Conservation (phyloP, 495 filamentous ascomycete species). For the Neurospora intermedia region DNA sequence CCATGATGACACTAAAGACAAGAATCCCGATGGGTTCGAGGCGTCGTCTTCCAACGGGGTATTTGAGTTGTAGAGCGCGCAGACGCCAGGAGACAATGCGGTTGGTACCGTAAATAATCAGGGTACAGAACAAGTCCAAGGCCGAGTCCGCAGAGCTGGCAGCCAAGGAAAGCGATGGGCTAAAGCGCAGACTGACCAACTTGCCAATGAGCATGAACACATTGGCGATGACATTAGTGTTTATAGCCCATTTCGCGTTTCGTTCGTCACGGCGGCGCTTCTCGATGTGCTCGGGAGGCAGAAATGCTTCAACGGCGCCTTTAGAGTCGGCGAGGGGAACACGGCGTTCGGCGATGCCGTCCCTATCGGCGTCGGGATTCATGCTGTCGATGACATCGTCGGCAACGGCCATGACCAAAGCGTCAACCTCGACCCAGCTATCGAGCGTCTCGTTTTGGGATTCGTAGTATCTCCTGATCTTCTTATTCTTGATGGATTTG, state of each 20-base stretch:
- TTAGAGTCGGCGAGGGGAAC: slow-evolving; percentile 26
- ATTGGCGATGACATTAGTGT: slow-evolving; percentile 40
- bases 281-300: slow-evolving; percentile 39
- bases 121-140: slow-evolving; percentile 38
- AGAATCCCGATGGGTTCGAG: slow-evolving; percentile 40
- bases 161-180: slow-evolving; percentile 37
- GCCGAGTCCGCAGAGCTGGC: slow-evolving; percentile 37
- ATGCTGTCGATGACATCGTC: slow-evolving; percentile 44
- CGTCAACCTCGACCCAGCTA: slow-evolving; percentile 44
- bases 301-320: slow-evolving; percentile 32
- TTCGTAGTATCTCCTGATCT: slow-evolving; percentile 36
- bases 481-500: slow-evolving; percentile 37
- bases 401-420: slow-evolving; percentile 36
- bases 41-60: slow-evolving; percentile 36
- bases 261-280: slow-evolving; percentile 25
- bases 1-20: slow-evolving; percentile 44
- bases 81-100: slow-evolving; percentile 35
- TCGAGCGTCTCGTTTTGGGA: slow-evolving; percentile 38
- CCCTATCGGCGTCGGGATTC: slow-evolving; percentile 39
- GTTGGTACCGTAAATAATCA: slow-evolving; percentile 39
- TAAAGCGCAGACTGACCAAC: slow-evolving; percentile 25
- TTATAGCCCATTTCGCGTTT: slow-evolving; percentile 42
- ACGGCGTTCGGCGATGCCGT: slow-evolving; percentile 33
- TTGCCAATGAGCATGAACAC: slow-evolving; percentile 34
- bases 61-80: slow-evolving; percentile 23